Evolutionary conservation across 306 rosid genomes (phyloP), one percentile per base, ranked within the genome.

Genomic region (Begonia masoniana): DNA sequence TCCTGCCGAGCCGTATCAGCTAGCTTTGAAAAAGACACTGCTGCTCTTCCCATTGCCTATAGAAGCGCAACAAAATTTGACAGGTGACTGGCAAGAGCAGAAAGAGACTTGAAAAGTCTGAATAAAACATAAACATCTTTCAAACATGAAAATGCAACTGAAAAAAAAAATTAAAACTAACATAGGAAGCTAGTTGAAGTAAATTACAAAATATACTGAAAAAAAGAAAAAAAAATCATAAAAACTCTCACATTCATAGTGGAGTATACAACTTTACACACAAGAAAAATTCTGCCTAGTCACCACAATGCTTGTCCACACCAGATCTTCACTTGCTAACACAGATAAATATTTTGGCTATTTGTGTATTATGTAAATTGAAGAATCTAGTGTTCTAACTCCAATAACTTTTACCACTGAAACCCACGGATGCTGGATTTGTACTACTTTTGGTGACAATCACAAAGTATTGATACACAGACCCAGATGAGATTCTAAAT

Each of bases 1-100:
- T 91, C 99, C 73, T 91, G 85, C 12, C 88, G 75, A 48, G 96
- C 92, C 51, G 96, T 81, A 71, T 91, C 99, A 10, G 94, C 96
- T 54, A 91, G 82, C 76, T 83, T 86, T 58, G 99, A 83, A 59
- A 91, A 82, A 55, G 96, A 83, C 41, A 48, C 73, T 65, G 99
- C 99, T 57, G 99, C 96, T 59, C 79, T 78, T 61, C 86, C 80
- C 94, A 83, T 81, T 11, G 99, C 96, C 94, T 91, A 58, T 15
- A 16, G 39, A 39, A 47, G 59, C 52, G 57, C 31, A 55, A 15
- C 54, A 50, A 48, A 50, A 49, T 62, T 54, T 10, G 11, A 62
- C 14, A 50, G 47, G 50, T 13, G 55, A 46, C 15, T 50, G 55
- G 55, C 19, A 15, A 53, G 2, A 68, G n/a, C 41, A 50, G 13